These are phyloP conservation scores for Biscogniauxia sp. DNA, from an alignment of 2,329 filamentous ascomycete genomes.

Conservation along the genomic window DNA sequence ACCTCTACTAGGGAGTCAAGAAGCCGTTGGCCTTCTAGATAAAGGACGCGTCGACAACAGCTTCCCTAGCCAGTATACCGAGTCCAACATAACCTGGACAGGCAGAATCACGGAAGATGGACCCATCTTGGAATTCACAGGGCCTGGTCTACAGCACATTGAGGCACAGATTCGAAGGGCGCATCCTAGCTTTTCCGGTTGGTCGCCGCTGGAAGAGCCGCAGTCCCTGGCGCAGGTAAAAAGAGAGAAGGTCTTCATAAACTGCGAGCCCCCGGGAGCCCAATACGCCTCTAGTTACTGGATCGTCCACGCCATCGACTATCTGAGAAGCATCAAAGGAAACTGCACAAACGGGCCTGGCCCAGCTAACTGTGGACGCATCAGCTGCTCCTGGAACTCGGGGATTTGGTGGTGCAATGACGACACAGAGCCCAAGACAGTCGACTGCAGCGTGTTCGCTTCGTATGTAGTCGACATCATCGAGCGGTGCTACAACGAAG, in stretches of 20 bases:
- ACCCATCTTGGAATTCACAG: constrained; percentile 5
- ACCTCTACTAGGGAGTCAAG: constrained; percentile 1
- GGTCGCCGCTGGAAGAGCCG: constrained; percentile 1
- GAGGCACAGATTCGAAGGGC: constrained; percentile 9
- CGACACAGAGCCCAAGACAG: constrained; percentile 8
- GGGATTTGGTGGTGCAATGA: constrained; percentile 22
- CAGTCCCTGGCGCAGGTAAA: not conserved
- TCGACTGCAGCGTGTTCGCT: constrained; percentile 14
- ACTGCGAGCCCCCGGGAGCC: not conserved
- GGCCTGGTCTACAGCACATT: constrained; percentile 10
- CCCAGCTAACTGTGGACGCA: constrained; percentile 14
- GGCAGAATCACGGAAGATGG: constrained; percentile 4
- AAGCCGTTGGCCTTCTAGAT: not conserved
- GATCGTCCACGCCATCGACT: constrained; percentile 11
- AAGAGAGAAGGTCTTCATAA: not conserved
- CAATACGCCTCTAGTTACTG: constrained; percentile 16
- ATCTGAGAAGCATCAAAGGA: constrained; percentile 12
- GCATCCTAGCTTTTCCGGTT: constrained; percentile 7
- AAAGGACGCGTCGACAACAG: not conserved
- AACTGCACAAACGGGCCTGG: constrained; percentile 16
- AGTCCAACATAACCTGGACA: constrained; percentile 12
- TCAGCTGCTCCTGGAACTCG: constrained; percentile 16
- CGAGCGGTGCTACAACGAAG: constrained; percentile 13
- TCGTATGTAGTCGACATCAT: constrained; percentile 14
- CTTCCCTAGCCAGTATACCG: not conserved